A percentile compares a stretch with the other conserved stretches of the same genome.
These are phyloP conservation scores for Aegilops umbellulata DNA, from an alignment of 176 grass and related monocot genomes.

Conservation along the genomic window DNA sequence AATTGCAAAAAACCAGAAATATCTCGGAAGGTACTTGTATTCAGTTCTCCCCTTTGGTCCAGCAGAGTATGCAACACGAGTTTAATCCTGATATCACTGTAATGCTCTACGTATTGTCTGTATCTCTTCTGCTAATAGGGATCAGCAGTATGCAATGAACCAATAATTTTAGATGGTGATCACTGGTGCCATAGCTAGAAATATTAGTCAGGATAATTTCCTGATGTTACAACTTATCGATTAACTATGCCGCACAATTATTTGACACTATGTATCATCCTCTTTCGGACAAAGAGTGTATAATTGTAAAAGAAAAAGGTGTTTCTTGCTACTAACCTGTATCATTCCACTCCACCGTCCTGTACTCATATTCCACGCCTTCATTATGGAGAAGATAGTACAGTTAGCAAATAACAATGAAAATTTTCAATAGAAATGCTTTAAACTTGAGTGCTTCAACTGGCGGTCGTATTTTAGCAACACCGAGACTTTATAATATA, in stretches of 20 bases:
- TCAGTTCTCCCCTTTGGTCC: neutral
- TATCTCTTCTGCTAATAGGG: neutral
- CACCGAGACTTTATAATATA: neutral
- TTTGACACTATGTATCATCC: neutral
- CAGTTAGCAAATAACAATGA: conserved; percentile 9
- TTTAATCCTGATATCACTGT: neutral
- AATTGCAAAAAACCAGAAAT: neutral
- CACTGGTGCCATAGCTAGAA: neutral
- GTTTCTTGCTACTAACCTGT: conserved; percentile 33
- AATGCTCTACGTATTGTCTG: neutral
- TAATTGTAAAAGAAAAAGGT: neutral
- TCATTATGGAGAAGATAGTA: conserved; percentile 18
- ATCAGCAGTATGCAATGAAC: neutral
- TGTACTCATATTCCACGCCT: conserved; percentile 93
- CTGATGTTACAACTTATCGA: neutral
- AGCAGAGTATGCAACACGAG: neutral
- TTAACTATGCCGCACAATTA: neutral
- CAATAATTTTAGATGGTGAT: neutral
- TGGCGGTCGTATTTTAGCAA: neutral
- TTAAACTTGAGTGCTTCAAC: neutral
- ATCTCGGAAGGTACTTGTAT: neutral
- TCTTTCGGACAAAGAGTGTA: neutral
- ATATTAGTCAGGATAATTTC: neutral
- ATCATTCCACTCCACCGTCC: conserved; percentile 54
- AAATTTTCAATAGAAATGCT: neutral